Evolutionary conservation across 306 rosid species (phyloP).

Genomic region (Trifolium pratense): DNA sequence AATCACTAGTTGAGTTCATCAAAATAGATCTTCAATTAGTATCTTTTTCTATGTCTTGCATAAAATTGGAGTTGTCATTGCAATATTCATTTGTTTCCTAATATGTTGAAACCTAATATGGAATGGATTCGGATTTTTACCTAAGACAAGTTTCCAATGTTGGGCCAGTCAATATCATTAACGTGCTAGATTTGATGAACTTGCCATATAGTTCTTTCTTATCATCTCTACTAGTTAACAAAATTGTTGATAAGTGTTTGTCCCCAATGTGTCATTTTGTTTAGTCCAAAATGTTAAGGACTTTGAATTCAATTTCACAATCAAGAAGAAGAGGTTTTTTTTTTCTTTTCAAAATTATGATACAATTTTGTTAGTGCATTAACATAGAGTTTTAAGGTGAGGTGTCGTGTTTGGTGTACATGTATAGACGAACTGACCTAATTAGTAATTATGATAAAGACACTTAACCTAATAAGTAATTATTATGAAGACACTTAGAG

Average conservation of each 20-base stretch:
- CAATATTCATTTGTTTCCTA: slow-evolving; percentile 53
- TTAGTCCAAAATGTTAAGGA: slow-evolving; percentile 27
- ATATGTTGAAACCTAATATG: slow-evolving; percentile 46
- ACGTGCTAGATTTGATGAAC: slow-evolving; percentile 40
- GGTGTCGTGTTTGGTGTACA: background rate
- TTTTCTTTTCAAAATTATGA: background rate
- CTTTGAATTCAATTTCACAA: slow-evolving; percentile 26
- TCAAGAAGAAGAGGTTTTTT: background rate
- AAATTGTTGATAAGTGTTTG: slow-evolving; percentile 29
- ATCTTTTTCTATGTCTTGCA: slow-evolving; percentile 45
- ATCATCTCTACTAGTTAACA: slow-evolving; percentile 36
- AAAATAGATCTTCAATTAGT: too few species aligned
- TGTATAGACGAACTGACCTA: background rate
- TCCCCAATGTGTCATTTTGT: slow-evolving; percentile 6
- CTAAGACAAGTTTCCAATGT: slow-evolving; percentile 21
- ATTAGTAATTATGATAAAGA: too few species aligned
- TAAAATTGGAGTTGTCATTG: slow-evolving; percentile 45
- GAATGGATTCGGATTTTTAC: slow-evolving; percentile 42
- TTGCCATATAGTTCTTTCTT: slow-evolving; percentile 13
- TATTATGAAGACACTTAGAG: too few species aligned
- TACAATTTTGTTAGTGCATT: background rate
- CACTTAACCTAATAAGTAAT: too few species aligned
- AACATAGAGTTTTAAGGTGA: background rate
- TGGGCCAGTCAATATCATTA: slow-evolving; percentile 41
- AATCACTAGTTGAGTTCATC: too few species aligned